Evolutionary conservation across 1,139 yeast species (phyloP).

Genomic region (Groenewaldozyma auringiensis): DNA sequence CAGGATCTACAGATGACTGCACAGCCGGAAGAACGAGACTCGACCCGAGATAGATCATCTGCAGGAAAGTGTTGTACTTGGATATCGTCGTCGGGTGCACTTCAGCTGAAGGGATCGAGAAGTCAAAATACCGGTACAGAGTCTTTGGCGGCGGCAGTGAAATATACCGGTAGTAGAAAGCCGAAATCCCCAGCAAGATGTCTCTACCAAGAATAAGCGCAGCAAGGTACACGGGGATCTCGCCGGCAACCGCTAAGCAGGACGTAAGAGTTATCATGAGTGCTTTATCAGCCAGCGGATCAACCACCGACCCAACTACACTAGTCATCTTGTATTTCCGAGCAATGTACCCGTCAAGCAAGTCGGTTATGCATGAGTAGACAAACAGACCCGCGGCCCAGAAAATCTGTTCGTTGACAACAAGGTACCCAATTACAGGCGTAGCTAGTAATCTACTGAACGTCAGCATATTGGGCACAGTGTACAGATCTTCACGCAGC

Average conservation of each 20-base stretch:
- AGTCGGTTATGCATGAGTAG: conserved; percentile 85
- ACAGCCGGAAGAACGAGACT: conserved; percentile 63
- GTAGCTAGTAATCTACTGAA: conserved; percentile 69
- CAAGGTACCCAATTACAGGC: conserved; percentile 75
- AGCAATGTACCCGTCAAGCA: conserved; percentile 87
- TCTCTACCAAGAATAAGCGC: conserved; percentile 78
- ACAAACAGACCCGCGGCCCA: conserved; percentile 67
- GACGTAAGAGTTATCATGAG: conserved; percentile 82
- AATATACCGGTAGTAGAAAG: conserved; percentile 61
- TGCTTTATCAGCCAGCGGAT: conserved; percentile 92
- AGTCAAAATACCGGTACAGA: conserved; percentile 61
- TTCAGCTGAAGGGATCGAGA: conserved; percentile 74
- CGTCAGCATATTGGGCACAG: conserved; percentile 80
- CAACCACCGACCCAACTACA: conserved; percentile 82
- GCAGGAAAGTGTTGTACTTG: conserved; percentile 82
- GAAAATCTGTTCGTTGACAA: conserved; percentile 52
- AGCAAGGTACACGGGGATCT: conserved; percentile 57
- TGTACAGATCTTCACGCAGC: conserved; percentile 51
- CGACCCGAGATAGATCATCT: conserved; percentile 81
- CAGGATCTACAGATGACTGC: conserved; percentile 27
- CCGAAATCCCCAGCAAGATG: conserved; percentile 63
- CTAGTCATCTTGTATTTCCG: conserved; percentile 69
- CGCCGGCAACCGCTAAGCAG: conserved; percentile 61
- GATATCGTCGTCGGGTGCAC: conserved; percentile 87
- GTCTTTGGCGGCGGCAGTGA: conserved; percentile 77